Percentiles rank a stretch among this genome's conserved stretches.
These are phyloP conservation scores for Hylodesmum podocarpum DNA, from an alignment of 306 rosid genomes.

Conservation along the genomic window DNA sequence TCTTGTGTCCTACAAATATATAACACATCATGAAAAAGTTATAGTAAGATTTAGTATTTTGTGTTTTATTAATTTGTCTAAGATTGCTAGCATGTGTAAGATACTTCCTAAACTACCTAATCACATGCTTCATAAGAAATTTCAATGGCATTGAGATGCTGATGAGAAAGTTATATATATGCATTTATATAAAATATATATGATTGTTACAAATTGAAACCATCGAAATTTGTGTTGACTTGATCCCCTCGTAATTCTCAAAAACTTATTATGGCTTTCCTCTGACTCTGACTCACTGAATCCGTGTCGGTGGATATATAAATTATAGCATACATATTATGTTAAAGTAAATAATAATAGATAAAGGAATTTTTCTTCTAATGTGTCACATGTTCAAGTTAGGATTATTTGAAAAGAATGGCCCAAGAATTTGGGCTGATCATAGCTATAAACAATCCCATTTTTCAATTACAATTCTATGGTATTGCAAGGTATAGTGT, in stretches of 20 bases:
- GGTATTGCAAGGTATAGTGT: background rate
- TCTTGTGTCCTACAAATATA: slow-evolving; percentile 27
- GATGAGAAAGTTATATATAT: background rate
- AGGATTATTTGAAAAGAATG: slow-evolving; percentile 14
- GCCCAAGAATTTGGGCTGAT: slow-evolving; percentile 6
- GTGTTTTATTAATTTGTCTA: background rate
- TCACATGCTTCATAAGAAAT: slow-evolving; percentile 40
- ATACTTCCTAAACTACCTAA: slow-evolving; percentile 43
- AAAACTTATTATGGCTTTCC: slow-evolving; percentile 6
- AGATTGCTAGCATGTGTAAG: slow-evolving; percentile 46
- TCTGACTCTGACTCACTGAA: slow-evolving; percentile 26
- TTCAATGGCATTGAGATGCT: background rate
- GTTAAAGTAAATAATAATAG: background rate
- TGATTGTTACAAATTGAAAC: slow-evolving; percentile 26
- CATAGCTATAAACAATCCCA: background rate
- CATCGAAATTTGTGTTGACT: slow-evolving; percentile 45
- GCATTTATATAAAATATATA: slow-evolving; percentile 20
- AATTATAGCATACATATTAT: background rate
- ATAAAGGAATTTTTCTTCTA: background rate
- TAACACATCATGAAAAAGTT: slow-evolving; percentile 6
- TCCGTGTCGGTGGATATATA: slow-evolving; percentile 26
- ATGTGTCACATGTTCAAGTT: slow-evolving; percentile 1
- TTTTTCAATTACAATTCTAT: background rate
- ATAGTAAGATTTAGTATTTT: slow-evolving; percentile 13
- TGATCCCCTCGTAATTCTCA: slow-evolving; percentile 21